Evolutionary conservation across 257 asterid genomes (phyloP), one percentile per base, ranked within the genome.

Genomic region (Nicotiana obtusifolia): DNA sequence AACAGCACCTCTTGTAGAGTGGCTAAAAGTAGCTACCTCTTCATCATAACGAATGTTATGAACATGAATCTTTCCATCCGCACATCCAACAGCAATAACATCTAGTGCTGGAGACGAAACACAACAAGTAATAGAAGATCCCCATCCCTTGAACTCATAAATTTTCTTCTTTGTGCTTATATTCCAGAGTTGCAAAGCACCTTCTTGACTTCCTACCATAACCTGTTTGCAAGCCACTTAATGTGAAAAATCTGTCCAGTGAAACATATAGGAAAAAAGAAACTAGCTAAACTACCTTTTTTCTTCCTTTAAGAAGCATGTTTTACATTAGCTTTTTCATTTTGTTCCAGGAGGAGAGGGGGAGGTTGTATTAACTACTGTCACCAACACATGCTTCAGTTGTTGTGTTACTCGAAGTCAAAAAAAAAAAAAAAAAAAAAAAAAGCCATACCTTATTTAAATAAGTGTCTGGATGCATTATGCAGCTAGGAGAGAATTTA

Each of bases 391-490:
- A 44, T 71, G 59, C 78, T 44, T 71, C 20, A 22, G 13, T 71
- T 71, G 22, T 11, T 71, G 78, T 69, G 77, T 20, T 71, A 22
- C 57, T 44, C 59, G 0, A 41, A 67, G 47, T 28, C 20, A 13
- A 11, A n/a, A 78, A 60, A 62, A 37, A 79, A 16, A 47, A 79
- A 11, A 11, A 31, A 78, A 60, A 62, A 37, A 80, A 16, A 47
- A 79, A 15, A 28, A 75, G 71, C 6, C 19, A 65, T 89, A 93
- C 98, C 99, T 95, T 94, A 86, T 95, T 92, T 84, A 95, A 85
- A 83, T 95, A 95, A 76, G 99, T 94, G 86, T 93, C 98, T 6
- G 99, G 99, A 83, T 95, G 99, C 94, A 92, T 88, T 82, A 95
- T 88, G 93, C 98, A 94, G 91, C 95, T 94, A 49, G 98, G 97